Evolutionary conservation across 805 yeast species (phyloP), one percentile per base, ranked within the genome.

Genomic region (Starmerella apis): DNA sequence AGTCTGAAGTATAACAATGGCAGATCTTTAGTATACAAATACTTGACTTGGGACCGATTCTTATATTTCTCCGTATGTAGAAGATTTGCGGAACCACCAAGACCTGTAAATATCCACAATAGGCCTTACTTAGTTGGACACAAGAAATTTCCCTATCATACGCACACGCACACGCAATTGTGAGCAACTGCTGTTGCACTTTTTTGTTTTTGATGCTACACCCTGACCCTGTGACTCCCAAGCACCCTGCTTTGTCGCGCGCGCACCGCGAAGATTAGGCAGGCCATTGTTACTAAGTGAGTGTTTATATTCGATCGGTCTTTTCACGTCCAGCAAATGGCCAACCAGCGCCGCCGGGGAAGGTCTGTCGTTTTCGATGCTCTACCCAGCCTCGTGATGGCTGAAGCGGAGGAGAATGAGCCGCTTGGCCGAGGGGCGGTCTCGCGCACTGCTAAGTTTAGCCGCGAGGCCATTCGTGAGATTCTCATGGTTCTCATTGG

Each of bases 401-500:
- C 61, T 7, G 61, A 57, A 25, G 49, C 43, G 10, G 61, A 53
- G 28, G 48, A 42, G 18, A 30, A 39, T 6, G 43, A 52, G 22
- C 43, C 31, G 28, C 24, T 50, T 13, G 42, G 38, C 18, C 47
- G 54, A 20, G 46, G 41, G 19, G 6, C n/a, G 14, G 30, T 25
- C 30, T 32, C 25, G 37, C 50, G 50, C 31, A 27, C 51, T 25
- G 47, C 50, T n/a, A 44, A 47, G 46, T 35, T 55, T 20, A 56
- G 53, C 51, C 50, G 55, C 18, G 60, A 56, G 44, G 56, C 57
- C 8, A 25, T 56, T 20, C 57, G 59, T 25, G 62, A 60, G 42
- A 51, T 59, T 19, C 51, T 51, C 18, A 39, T 60, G 47, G 59
- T 60, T n/a, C 52, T 57, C 14, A 46, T 52, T 20, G 61, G 61